A percentile compares a stretch with the other conserved stretches of the same genome.
Conservation (phyloP, 768 basidiomycete genomes). For the Termitomyces sp. region DNA sequence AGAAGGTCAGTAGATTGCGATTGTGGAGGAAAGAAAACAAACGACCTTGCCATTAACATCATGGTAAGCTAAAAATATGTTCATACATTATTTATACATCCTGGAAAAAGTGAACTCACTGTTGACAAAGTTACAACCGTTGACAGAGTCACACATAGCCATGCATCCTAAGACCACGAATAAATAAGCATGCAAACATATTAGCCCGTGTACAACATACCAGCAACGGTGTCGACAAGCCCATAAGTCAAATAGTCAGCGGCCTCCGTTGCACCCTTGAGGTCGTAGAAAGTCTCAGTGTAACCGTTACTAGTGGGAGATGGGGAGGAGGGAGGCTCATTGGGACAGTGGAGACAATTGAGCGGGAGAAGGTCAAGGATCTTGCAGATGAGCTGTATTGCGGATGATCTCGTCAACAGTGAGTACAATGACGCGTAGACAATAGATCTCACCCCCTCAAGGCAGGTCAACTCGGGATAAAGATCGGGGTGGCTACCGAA, state of each 20-base stretch:
- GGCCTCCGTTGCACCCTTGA: constrained; percentile 40
- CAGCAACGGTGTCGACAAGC: constrained; percentile 37
- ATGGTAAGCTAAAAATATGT: constrained; percentile 31
- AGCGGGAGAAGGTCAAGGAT: constrained; percentile 30
- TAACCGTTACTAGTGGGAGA: constrained; percentile 26
- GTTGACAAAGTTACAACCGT: constrained; percentile 40
- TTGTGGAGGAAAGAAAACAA: not conserved
- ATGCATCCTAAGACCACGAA: constrained; percentile 30
- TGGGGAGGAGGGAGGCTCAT: constrained; percentile 14
- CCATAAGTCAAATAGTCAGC: constrained; percentile 40
- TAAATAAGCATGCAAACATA: not conserved
- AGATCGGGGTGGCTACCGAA: constrained; percentile 27
- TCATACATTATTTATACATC: not conserved
- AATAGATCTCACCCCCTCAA: constrained; percentile 24
- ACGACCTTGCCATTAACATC: constrained; percentile 42
- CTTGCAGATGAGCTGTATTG: constrained; percentile 31
- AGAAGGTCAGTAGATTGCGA: constrained; percentile 1
- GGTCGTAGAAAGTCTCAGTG: constrained; percentile 33
- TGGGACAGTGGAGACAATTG: constrained; percentile 35
- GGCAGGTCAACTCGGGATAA: constrained; percentile 25
- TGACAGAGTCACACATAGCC: constrained; percentile 39
- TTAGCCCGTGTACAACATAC: constrained; percentile 18
- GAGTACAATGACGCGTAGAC: not conserved
- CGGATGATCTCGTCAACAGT: not conserved
- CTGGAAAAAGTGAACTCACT: constrained; percentile 23